Percentiles rank a stretch among this genome's conserved stretches.
Conservation (phyloP, 768 basidiomycete genomes). For the Infundibulicybe gibba region DNA sequence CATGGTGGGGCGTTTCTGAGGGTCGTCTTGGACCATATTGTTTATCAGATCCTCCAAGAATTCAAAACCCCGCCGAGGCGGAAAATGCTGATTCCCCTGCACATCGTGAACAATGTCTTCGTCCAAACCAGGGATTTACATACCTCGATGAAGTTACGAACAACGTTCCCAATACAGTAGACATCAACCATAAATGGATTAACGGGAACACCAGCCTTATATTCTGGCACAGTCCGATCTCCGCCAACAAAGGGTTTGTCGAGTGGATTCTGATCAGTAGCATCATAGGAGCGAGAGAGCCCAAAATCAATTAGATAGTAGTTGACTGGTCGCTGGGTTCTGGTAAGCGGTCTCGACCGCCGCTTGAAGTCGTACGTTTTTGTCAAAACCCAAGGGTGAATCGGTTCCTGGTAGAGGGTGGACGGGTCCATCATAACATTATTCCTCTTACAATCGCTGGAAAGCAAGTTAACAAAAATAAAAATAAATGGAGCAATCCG, state of each 20-base stretch:
- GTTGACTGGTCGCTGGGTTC: conserved; percentile 4
- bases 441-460: conserved; percentile 2
- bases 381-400: conserved; percentile 1
- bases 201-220: not conserved
- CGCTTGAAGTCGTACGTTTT: not conserved
- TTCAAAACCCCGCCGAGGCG: conserved; percentile 5
- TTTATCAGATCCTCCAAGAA: too few relatives aligned
- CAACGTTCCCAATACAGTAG: not conserved
- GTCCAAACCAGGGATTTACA: not conserved
- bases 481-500: too few relatives aligned
- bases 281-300: not conserved
- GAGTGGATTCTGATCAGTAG: not conserved
- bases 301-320: conserved; percentile 6
- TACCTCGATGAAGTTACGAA: conserved; percentile 2
- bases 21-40: conserved; percentile 2
- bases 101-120: not conserved
- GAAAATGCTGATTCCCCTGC: not conserved
- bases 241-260: too few relatives aligned
- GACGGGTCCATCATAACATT: conserved; percentile 5
- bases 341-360: not conserved
- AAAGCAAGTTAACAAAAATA: too few relatives aligned
- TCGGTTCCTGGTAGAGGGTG: not conserved
- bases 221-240: too few relatives aligned
- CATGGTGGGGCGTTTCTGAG: conserved; percentile 3
- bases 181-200: conserved; percentile 1